Conservation (phyloP, 495 filamentous ascomycete genomes). For the Polyplosphaeria fusca region DNA sequence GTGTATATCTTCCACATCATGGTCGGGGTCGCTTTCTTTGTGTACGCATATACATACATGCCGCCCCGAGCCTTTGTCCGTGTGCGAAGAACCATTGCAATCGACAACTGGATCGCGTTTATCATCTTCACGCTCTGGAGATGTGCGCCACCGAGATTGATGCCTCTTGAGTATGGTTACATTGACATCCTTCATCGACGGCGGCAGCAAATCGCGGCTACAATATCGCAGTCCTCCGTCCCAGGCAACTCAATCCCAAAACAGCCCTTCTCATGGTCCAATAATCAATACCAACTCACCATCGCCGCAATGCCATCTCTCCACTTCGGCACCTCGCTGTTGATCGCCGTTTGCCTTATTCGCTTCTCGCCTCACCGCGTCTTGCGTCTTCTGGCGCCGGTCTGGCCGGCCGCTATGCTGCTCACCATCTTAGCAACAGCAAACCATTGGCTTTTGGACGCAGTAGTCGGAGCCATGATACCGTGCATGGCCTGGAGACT, state of each 20-base stretch:
- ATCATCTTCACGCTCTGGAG: slow-evolving; percentile 14
- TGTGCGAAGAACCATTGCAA: slow-evolving; percentile 23
- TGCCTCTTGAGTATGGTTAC: slow-evolving; percentile 11
- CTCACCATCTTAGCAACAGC: slow-evolving; percentile 22
- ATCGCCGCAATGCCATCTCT: slow-evolving; percentile 26
- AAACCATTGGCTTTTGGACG: slow-evolving; percentile 26
- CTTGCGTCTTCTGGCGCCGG: slow-evolving; percentile 8
- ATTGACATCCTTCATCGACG: slow-evolving; percentile 11
- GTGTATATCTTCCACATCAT: slow-evolving; percentile 20
- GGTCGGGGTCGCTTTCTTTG: slow-evolving; percentile 9
- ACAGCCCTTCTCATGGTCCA: neutral
- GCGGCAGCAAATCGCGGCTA: neutral
- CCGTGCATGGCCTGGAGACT: slow-evolving; percentile 8
- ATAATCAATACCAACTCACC: slow-evolving; percentile 17
- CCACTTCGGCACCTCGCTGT: slow-evolving; percentile 24
- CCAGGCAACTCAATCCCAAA: neutral
- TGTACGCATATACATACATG: slow-evolving; percentile 15
- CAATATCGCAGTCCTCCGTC: neutral
- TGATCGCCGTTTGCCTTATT: slow-evolving; percentile 8
- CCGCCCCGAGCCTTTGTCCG: neutral
- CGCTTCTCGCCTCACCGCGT: slow-evolving; percentile 11
- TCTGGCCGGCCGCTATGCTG: slow-evolving; percentile 20
- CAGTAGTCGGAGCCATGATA: slow-evolving; percentile 11
- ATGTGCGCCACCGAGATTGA: slow-evolving; percentile 10
- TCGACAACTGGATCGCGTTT: slow-evolving; percentile 20